These are phyloP conservation scores for Gardenia jasminoides DNA, from an alignment of 257 asterid species.

Conservation along the genomic window DNA sequence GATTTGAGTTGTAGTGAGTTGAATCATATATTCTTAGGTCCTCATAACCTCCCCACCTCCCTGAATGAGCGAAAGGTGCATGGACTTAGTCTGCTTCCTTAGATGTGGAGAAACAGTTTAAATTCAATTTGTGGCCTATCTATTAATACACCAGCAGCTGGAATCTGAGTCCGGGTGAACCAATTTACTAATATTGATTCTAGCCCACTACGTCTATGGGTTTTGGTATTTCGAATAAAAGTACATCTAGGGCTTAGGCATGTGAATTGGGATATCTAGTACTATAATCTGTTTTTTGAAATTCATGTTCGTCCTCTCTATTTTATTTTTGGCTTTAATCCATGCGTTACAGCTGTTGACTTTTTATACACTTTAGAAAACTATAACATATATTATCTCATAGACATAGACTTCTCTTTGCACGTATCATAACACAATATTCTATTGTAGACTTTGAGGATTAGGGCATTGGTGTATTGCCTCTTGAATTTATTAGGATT, in stretches of 20 bases:
- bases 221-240: neutral
- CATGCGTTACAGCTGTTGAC: constrained; percentile 32
- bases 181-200: neutral
- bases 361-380: constrained; percentile 3
- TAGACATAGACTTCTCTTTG: no score
- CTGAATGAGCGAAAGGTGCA: neutral
- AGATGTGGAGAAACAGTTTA: neutral
- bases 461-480: no score
- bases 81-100: neutral
- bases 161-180: neutral
- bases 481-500: constrained; percentile 17
- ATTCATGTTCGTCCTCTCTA: no score
- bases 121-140: no score
- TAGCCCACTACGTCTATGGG: neutral
- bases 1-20: neutral
- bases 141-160: no score
- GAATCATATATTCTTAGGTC: neutral
- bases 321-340: constrained; percentile 2
- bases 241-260: neutral
- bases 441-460: no score
- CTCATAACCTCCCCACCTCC: neutral
- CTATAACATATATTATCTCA: no score
- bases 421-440: no score
- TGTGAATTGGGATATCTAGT: constrained; percentile 1
- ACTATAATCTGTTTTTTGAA: neutral